Conservation (phyloP, 139 green algal species). For the Picochlorum sp. region DNA sequence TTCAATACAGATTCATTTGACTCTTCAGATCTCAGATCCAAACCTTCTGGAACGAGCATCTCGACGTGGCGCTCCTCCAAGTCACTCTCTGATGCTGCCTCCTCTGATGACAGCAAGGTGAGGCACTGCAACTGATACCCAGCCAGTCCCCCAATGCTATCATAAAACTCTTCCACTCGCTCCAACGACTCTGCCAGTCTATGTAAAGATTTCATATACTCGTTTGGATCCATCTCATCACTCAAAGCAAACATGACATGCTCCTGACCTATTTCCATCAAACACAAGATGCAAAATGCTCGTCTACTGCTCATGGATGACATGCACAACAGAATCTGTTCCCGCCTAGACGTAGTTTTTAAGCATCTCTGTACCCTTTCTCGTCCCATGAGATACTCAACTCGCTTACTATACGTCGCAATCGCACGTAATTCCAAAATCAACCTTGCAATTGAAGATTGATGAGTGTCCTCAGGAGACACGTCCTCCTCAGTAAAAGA, state of each 20-base stretch:
- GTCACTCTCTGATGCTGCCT: neutral
- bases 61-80: neutral
- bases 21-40: constrained; percentile 44
- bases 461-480: no score
- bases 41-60: constrained; percentile 54
- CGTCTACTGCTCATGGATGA: constrained; percentile 20
- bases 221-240: neutral
- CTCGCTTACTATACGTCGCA: no score
- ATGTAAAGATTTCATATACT: constrained; percentile 20
- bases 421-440: no score
- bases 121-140: constrained; percentile 88
- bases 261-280: constrained; percentile 42
- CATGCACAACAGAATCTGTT: neutral
- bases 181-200: constrained; percentile 24
- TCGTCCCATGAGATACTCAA: no score
- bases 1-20: constrained; percentile 27
- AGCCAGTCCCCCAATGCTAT: constrained; percentile 84
- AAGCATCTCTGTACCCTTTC: no score
- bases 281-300: constrained; percentile 27
- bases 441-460: no score
- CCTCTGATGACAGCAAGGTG: constrained; percentile 48
- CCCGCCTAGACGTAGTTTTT: neutral
- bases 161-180: constrained; percentile 81
- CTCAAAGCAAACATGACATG: constrained; percentile 37
- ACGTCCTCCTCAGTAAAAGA: no score